Percentiles rank a stretch among this genome's conserved stretches.
phyloP scores from a whole-genome alignment of 768 basidiomycete species.

The Rhizopogon vesiculosus region DNA sequence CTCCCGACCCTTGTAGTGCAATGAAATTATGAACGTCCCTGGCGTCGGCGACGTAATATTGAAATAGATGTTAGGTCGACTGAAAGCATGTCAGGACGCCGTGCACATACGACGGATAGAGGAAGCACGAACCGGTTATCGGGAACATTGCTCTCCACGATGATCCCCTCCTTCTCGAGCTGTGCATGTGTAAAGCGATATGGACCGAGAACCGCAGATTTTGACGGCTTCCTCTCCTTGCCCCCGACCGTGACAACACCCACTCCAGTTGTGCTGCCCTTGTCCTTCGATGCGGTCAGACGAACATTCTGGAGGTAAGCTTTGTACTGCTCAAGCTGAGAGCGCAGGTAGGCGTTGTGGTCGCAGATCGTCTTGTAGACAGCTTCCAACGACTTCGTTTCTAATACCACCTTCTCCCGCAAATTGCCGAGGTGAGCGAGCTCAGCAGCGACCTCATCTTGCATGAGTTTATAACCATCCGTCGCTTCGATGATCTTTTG shows the following conservation, averaged over 20 bases:
- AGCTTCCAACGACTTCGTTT: slow-evolving; percentile 89
- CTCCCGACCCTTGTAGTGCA: slow-evolving; percentile 98
- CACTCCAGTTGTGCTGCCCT: slow-evolving; percentile 81
- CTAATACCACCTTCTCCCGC: slow-evolving; percentile 89
- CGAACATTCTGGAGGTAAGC: slow-evolving; percentile 98
- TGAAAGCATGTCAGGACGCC: slow-evolving; percentile 24
- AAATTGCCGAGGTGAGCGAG: slow-evolving; percentile 95
- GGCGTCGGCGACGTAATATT: slow-evolving; percentile 97
- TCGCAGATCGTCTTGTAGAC: slow-evolving; percentile 99
- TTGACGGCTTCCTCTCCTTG: slow-evolving; percentile 91
- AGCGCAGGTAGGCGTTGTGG: slow-evolving; percentile 95
- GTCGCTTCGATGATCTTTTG: slow-evolving; percentile 73
- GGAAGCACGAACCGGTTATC: slow-evolving; percentile 75
- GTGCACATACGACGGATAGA: not conserved
- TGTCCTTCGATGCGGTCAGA: slow-evolving; percentile 81
- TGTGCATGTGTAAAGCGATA: slow-evolving; percentile 98
- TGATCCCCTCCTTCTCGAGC: slow-evolving; percentile 98
- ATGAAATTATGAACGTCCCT: slow-evolving; percentile 96
- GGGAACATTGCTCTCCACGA: slow-evolving; percentile 98
- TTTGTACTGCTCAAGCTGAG: slow-evolving; percentile 98
- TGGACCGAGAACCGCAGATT: slow-evolving; percentile 86
- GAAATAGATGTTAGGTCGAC: slow-evolving; percentile 98
- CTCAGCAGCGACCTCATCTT: slow-evolving; percentile 94
- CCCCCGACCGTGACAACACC: slow-evolving; percentile 95
- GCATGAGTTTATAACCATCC: slow-evolving; percentile 93